A percentile compares a stretch with the other conserved stretches of the same genome.
phyloP scores from a whole-genome alignment of 1,284 basidiomycete genomes.

The Pseudozyma pruni region DNA sequence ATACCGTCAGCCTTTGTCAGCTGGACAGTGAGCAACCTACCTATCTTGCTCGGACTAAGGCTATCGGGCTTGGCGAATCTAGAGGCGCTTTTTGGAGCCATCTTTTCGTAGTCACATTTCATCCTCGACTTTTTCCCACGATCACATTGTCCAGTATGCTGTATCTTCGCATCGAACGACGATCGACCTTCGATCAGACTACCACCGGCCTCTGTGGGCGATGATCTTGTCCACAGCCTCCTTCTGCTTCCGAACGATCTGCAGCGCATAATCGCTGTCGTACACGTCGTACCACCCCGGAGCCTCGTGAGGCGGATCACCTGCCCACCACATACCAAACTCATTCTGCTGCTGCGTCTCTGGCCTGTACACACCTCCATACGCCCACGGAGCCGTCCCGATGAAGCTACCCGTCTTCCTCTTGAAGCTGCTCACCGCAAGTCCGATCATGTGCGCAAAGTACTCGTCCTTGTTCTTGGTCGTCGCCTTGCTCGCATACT shows the following conservation, averaged over 20 bases:
- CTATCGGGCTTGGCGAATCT: no score
- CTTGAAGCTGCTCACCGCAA: slow-evolving; percentile 29
- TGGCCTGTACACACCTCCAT: slow-evolving; percentile 49
- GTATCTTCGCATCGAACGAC: background rate
- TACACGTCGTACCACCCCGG: slow-evolving; percentile 56
- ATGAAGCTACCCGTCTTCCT: slow-evolving; percentile 14
- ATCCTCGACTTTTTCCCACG: no score
- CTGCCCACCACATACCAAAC: slow-evolving; percentile 41
- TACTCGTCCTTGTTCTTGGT: slow-evolving; percentile 47
- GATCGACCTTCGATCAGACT: background rate
- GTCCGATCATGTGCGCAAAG: slow-evolving; percentile 34
- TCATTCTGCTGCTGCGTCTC: slow-evolving; percentile 35
- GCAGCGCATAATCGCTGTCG: slow-evolving; percentile 35
- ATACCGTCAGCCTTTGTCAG: no score
- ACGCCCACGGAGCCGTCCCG: slow-evolving; percentile 43
- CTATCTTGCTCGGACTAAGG: no score
- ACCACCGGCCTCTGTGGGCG: background rate
- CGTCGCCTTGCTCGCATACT: slow-evolving; percentile 32
- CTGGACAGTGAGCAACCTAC: no score
- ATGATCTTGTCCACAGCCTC: slow-evolving; percentile 11
- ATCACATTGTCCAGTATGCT: no score
- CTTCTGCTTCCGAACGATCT: slow-evolving; percentile 32
- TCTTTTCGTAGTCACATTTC: no score
- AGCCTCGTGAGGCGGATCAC: slow-evolving; percentile 42
- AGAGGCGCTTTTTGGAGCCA: no score